A percentile compares a stretch with the other conserved stretches of the same genome.
phyloP scores from a whole-genome alignment of 2,329 filamentous ascomycete species.

The Hypoxylon sp. region DNA sequence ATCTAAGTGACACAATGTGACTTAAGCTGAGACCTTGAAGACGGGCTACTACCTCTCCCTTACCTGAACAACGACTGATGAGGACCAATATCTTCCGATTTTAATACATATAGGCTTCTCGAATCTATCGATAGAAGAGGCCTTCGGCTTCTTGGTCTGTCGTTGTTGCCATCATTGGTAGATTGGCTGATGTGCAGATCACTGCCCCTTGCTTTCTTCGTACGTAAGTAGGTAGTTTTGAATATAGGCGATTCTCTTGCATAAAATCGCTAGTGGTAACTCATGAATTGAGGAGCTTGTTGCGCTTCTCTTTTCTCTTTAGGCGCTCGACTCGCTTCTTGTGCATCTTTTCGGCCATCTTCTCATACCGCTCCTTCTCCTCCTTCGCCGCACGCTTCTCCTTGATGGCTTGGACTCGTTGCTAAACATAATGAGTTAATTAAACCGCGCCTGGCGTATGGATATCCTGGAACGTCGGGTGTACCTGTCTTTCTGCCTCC shows the following conservation, averaged over 20 bases:
- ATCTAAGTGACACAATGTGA: slow-evolving; percentile 3
- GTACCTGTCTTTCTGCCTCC: slow-evolving; percentile 86
- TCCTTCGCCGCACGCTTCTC: slow-evolving; percentile 91
- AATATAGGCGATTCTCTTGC: slow-evolving; percentile 15
- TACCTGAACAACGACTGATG: slow-evolving; percentile 8
- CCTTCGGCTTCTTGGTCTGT: background rate
- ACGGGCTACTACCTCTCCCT: slow-evolving; percentile 9
- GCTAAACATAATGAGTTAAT: slow-evolving; percentile 63
- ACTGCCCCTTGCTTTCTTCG: slow-evolving; percentile 5
- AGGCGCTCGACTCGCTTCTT: slow-evolving; percentile 92
- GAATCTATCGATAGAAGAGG: slow-evolving; percentile 2
- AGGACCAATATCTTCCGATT: slow-evolving; percentile 5
- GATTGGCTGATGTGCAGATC: background rate
- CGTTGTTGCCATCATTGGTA: background rate
- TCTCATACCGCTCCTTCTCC: slow-evolving; percentile 92
- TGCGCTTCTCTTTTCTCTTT: slow-evolving; percentile 97
- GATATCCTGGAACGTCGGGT: slow-evolving; percentile 12
- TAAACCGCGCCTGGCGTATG: background rate
- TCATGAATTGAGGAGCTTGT: slow-evolving; percentile 82
- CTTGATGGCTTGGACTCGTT: slow-evolving; percentile 82
- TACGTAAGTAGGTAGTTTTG: slow-evolving; percentile 5
- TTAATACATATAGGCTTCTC: slow-evolving; percentile 1
- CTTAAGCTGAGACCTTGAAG: slow-evolving; percentile 1
- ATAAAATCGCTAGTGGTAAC: slow-evolving; percentile 5
- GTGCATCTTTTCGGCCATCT: slow-evolving; percentile 98